phyloP scores from a whole-genome alignment of 441 rosid genomes.

The Omphalea diandra region DNA sequence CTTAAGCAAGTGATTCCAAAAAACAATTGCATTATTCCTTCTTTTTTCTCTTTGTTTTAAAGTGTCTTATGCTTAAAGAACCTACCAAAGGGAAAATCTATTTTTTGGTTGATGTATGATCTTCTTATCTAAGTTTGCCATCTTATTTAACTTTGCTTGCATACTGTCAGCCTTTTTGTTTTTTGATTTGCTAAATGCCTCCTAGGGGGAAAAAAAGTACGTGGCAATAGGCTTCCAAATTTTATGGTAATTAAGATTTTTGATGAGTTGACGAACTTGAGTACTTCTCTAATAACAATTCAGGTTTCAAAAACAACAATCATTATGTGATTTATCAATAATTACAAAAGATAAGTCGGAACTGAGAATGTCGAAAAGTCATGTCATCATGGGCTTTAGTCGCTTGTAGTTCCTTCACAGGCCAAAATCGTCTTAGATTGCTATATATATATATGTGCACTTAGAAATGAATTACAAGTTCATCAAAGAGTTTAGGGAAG shows the following conservation, averaged over 20 bases:
- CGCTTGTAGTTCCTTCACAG: neutral
- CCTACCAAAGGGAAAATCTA: too few relatives aligned
- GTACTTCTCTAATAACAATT: neutral
- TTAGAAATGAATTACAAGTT: neutral
- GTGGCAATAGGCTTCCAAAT: too few relatives aligned
- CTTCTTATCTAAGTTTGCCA: too few relatives aligned
- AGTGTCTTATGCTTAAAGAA: too few relatives aligned
- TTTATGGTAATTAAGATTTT: neutral
- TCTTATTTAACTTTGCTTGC: too few relatives aligned
- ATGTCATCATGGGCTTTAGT: neutral
- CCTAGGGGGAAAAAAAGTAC: neutral
- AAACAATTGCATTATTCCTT: too few relatives aligned
- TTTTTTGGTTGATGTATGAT: too few relatives aligned
- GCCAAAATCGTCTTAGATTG: neutral
- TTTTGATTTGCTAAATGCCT: too few relatives aligned
- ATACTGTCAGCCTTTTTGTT: too few relatives aligned
- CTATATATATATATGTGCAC: neutral
- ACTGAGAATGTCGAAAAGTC: neutral
- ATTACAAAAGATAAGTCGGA: neutral
- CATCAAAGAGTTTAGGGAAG: neutral
- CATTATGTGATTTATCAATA: neutral
- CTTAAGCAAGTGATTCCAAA: too few relatives aligned
- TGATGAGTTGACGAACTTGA: neutral
- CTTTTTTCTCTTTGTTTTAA: too few relatives aligned
- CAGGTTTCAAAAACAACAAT: neutral